Evolutionary conservation across 2,329 filamentous ascomycete species (phyloP), one percentile per base, ranked within the genome.

Genomic region (Zymoseptoria passerinii): DNA sequence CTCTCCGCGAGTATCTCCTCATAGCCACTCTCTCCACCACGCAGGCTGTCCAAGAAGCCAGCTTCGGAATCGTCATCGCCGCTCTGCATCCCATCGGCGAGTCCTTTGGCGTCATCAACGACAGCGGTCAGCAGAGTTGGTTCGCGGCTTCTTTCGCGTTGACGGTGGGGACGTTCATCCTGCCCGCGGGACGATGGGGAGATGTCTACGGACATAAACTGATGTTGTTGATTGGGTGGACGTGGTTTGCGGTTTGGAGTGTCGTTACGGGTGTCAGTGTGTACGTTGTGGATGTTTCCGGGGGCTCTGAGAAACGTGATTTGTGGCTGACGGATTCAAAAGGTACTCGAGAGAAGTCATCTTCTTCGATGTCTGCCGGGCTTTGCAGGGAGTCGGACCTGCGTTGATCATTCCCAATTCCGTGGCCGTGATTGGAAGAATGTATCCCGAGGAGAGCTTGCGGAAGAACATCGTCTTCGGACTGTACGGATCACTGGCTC

Each of bases 61-160:
- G 50, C 20, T 16, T 52, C 23, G 50, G 50, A 23, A 52, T 52
- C 23, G 50, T 52, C 20, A 52, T 52, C 28, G 50, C 50, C 28
- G 50, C 19, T 23, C 50, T 52, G 18, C 19, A n/a, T 23, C 50
- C 50, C 23, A 52, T 52, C 13, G 50, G 19, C 16, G 50, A 23
- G 19, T 28, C 20, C 23, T 52, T 52, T 20, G 50, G 50, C 2
- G 50, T 52, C 7, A 3, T 16, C 20, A 18, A 28, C 13, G 23
- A 52, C 23, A 28, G 19, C 16, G 50, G 20, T 10, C 50, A 52
- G 50, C 50, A 52, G 50, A 52, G 50, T 40, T 60, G 60, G 60
- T 58, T 62, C 44, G 53, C 60, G 9, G 60, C 60, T 2, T 54
- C 55, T 18, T 62, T 60, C n/a, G 49, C 60, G 8, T 35, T 62